A percentile compares a stretch with the other conserved stretches of the same genome.
phyloP scores from a whole-genome alignment of 768 basidiomycete species.

The Fomitopsis pulvina region DNA sequence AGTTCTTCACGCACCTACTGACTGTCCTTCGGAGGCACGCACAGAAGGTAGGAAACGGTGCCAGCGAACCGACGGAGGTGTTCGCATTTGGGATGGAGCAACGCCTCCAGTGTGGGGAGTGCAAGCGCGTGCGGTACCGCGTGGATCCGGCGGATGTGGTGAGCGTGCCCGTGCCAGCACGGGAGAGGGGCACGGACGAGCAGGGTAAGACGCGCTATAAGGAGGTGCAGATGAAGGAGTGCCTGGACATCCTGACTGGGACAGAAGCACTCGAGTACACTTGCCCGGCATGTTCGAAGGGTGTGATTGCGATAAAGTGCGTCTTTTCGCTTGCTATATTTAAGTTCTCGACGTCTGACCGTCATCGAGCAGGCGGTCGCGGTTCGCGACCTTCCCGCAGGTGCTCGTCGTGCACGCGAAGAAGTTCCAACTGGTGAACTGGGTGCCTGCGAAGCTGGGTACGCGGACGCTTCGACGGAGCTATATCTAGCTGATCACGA shows the following conservation, averaged over 20 bases:
- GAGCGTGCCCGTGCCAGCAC: slow-evolving; percentile 74
- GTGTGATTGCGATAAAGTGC: slow-evolving; percentile 68
- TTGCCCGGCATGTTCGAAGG: slow-evolving; percentile 68
- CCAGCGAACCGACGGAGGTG: slow-evolving; percentile 60
- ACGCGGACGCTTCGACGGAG: slow-evolving; percentile 15
- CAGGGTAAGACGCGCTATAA: slow-evolving; percentile 62
- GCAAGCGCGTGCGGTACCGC: slow-evolving; percentile 77
- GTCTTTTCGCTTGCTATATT: neutral
- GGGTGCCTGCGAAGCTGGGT: slow-evolving; percentile 96
- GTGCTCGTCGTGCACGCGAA: slow-evolving; percentile 85
- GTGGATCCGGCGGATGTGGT: slow-evolving; percentile 70
- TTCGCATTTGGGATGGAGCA: slow-evolving; percentile 87
- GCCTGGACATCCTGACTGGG: slow-evolving; percentile 52
- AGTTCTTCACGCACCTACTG: slow-evolving; percentile 83
- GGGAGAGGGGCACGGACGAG: slow-evolving; percentile 43
- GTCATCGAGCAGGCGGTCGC: slow-evolving; percentile 45
- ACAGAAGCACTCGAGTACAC: slow-evolving; percentile 71
- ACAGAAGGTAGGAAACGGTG: slow-evolving; percentile 37
- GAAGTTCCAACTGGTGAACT: slow-evolving; percentile 92
- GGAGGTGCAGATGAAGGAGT: slow-evolving; percentile 52
- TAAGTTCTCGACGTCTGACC: neutral
- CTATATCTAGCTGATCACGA: neutral
- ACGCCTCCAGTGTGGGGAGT: slow-evolving; percentile 73
- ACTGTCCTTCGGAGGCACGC: slow-evolving; percentile 63
- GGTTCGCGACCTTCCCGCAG: slow-evolving; percentile 83